Base-by-base conservation (phyloP, 1,284 basidiomycete genomes). In the Ganoderma lingzhi region DNA sequence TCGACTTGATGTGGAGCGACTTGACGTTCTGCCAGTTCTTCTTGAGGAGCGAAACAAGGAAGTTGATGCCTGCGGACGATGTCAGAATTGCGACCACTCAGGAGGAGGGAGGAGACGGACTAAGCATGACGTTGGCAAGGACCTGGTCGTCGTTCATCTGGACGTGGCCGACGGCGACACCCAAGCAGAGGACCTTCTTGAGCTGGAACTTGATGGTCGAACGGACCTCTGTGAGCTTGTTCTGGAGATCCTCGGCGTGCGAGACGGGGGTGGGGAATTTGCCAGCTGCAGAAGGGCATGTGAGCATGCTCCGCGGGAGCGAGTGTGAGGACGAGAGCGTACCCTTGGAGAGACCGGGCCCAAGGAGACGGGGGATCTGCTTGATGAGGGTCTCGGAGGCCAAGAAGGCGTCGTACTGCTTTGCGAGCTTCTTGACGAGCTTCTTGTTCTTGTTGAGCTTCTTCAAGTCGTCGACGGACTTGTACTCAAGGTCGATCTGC, bases 401-500 rank as follows among this genome's bases (percentile, higher is more conserved):
- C 75, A 99, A 87, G 93, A 99, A 99, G 75, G 97, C 96, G 80
- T 99, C 97, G 87, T 99, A 97, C 85, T 99, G 99, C 89, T 99
- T 98, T 75, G 97, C 97, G 78, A 99, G 95, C 89, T 97, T 99
- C 91, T 99, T 99, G 81, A 99, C 97, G 75, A 99, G 95, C 88
- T 99, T 99, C 90, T 99, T 99, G 92, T 99, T 99, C 89, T 98
- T 98, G 93, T 98, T 98, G 77, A 98, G 90, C 86, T 99, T 99
- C 87, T 99, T 99, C 86, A 99, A 89, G 85, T 99, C 97, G 80
- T 99, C 97, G 78, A 99, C 98, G 76, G 96, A 97, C 97, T 98
- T 99, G 87, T 97, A 97, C 83, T 98, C 96, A 76, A 98, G 91
- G 77, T 96, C 94, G 76, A 98, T 97, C 83, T 96, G 93, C 88